These are phyloP conservation scores for Oryza australiensis DNA, from an alignment of 176 grass and related monocot species.

Conservation along the genomic window DNA sequence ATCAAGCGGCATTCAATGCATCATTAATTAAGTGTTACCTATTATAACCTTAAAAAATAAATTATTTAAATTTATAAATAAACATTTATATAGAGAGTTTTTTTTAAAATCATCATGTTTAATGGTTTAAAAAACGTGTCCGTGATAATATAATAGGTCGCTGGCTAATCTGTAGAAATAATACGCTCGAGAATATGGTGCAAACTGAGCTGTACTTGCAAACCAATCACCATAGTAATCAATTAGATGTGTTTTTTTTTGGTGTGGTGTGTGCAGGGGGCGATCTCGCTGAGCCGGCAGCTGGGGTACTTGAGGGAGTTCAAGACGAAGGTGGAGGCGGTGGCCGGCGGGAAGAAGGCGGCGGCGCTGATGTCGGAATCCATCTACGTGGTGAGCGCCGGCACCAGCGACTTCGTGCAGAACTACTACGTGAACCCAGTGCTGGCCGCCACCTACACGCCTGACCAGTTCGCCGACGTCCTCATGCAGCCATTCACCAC, in stretches of 20 bases:
- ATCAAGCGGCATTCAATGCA: no score
- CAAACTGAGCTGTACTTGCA: no score
- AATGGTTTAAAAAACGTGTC: no score
- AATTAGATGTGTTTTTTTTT: not conserved
- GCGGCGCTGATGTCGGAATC: constrained; percentile 60
- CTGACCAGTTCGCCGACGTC: constrained; percentile 68
- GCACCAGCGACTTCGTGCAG: constrained; percentile 91
- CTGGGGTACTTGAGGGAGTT: constrained; percentile 68
- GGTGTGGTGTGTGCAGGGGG: constrained; percentile 49
- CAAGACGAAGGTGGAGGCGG: constrained; percentile 56
- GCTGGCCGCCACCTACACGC: constrained; percentile 49
- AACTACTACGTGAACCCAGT: constrained; percentile 93
- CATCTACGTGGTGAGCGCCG: constrained; percentile 83
- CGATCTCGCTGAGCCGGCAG: constrained; percentile 72
- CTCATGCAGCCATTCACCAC: constrained; percentile 70
- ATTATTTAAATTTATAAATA: no score
- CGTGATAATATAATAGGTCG: no score
- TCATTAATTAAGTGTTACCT: no score
- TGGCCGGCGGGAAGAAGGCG: constrained; percentile 50
- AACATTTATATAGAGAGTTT: no score
- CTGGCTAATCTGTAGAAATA: no score
- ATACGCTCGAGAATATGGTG: no score
- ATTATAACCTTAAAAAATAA: no score
- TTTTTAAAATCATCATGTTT: no score
- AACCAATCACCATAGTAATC: no score